Base-by-base conservation (phyloP, 2,329 filamentous ascomycete genomes). In the Aspergillus udagawae region DNA sequence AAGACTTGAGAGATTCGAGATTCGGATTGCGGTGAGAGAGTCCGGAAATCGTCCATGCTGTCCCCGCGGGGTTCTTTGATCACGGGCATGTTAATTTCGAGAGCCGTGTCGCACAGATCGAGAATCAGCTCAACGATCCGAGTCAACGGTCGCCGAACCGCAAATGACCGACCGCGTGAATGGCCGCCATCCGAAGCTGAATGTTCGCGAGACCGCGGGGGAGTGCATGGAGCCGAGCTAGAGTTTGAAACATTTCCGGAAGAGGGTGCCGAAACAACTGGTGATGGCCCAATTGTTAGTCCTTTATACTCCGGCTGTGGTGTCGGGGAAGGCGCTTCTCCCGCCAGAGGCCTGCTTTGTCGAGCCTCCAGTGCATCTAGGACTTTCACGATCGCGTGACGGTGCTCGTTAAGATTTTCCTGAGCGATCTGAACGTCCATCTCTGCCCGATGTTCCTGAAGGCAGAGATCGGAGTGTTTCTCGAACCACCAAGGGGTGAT, bases 401-500 rank as follows among this genome's bases (percentile, higher is more conserved):
- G 88, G 75, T 99, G 94, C 69, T 99, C 94, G 6, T 88, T 89
- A 51, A 99, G 79, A 60, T 86, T 91, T 70, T 99, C 94, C 69
- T 99, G 94, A 5, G 92, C 86, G 81, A 97, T 88, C 71, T 99
- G 93, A 3, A 99, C 92, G 66, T 97, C 93, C 90, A 97, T 95
- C 72, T 99, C 94, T 0, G 94, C 93, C 52, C 90, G 88, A 70
- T 99, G 94, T 72, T 99, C 94, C 71, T 97, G 92, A 55, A 97
- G 80, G 70, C 94, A 99, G 21, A 97, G 79, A 67, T 99, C 95
- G 1, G 93, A 96, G 72, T 99, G 94, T 74, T 97, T 99, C 76
- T 99, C 94, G 66, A 99, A 99, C 95, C 94, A 99, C 94, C 94
- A 99, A 0, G 93, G 92, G 4, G 91, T 91, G 59, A 99, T 97